phyloP scores from a whole-genome alignment of 169 alveolate genomes.

The Eimeria praecox region DNA sequence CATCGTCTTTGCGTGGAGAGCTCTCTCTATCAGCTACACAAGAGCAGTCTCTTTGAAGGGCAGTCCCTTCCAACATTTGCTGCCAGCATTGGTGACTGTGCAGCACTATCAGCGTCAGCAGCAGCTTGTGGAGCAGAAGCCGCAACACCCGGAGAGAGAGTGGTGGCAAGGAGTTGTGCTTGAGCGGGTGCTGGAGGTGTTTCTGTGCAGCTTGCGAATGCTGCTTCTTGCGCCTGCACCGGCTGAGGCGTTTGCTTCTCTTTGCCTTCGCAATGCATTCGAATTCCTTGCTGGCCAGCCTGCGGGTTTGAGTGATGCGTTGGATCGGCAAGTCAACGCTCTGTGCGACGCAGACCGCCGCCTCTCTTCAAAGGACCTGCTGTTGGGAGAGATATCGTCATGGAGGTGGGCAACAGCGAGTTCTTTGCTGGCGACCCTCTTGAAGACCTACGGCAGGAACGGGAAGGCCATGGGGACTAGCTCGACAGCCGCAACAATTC shows the following conservation, averaged over 20 bases:
- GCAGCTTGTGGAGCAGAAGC: background rate
- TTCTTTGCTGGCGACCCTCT: background rate
- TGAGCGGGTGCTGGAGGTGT: constrained; percentile 49
- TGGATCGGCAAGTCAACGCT: background rate
- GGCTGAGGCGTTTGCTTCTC: constrained; percentile 39
- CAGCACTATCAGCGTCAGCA: constrained; percentile 44
- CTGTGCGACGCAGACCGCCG: background rate
- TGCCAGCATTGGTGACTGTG: constrained; percentile 23
- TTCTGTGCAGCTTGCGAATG: constrained; percentile 43
- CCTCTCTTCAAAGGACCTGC: background rate
- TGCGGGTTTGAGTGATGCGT: background rate
- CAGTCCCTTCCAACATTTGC: constrained; percentile 36
- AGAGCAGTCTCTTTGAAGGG: constrained; percentile 34
- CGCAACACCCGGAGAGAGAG: background rate
- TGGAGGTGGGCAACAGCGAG: constrained; percentile 63
- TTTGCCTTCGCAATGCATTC: constrained; percentile 44
- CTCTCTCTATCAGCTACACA: constrained; percentile 52
- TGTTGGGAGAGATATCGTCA: background rate
- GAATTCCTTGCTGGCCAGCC: constrained; percentile 65
- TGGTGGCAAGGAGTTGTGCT: constrained; percentile 18
- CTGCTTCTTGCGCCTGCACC: constrained; percentile 48
- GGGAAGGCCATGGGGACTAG: constrained; percentile 29
- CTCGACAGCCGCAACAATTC: constrained; percentile 37
- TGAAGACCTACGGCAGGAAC: constrained; percentile 29
- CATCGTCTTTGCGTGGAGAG: constrained; percentile 43